Base-by-base conservation (phyloP, 1,284 basidiomycete species). In the Sporisorium exsertum region DNA sequence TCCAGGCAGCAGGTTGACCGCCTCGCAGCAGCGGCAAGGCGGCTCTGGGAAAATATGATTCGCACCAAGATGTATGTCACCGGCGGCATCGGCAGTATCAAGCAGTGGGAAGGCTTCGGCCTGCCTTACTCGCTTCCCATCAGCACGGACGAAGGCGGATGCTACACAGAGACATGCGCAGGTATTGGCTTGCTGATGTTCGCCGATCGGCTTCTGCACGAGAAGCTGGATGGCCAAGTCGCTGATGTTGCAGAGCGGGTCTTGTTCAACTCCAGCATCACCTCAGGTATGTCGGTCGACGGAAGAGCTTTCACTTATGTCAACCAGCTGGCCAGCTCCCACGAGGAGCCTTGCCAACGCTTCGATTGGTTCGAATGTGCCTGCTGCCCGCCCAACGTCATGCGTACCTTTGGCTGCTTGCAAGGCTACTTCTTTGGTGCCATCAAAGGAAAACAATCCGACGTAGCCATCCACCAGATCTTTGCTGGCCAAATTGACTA, bases 81-180 rank as follows among this genome's bases (percentile, higher is more conserved):
- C 10, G 68, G 68, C 18, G 62, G 68, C 16, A 61, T 64, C 22
- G 68, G 68, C 20, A 58, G 61, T 6, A 56, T 64, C 47, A 64
- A 64, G 58, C 68, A 64, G 50, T 71, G 68, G 68, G 68, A 71
- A 51, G 68, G 68, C 27, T 71, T 71, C 35, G 20, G 43, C 68
- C 50, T 64, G 22, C 55, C 57, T 13, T 54, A 71, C 47, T 58
- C 53, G 26, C 68, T 71, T 24, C 68, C 68, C 32, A 55, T 64
- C 45, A 59, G 61, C 52, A 64, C 62, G 15, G 68, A 71, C 27
- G 68, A 71, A 42, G 68, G 68, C 18, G 68, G 68, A 24, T 71
- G 68, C 37, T 71, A 71, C 47, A 59, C 61, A 0, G 68, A 71
- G 49, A 71, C 68, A 1, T 71, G 68, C 46, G 62, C 61, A 3